These are phyloP conservation scores for Stramenopiles sp. DNA, from an alignment of 352 stramenopile genomes.

Conservation along the genomic window DNA sequence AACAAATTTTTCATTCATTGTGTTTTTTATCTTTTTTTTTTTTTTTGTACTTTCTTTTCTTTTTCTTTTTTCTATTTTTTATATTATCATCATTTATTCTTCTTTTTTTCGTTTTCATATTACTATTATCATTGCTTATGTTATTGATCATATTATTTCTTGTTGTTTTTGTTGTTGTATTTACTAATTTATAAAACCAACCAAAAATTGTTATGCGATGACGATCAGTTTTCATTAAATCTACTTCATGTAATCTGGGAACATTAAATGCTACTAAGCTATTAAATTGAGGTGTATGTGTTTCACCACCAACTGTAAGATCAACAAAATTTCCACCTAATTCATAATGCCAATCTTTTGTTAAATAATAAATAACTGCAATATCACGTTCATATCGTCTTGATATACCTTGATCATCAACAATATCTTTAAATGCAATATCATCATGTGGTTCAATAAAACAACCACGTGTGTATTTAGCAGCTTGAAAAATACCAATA, in stretches of 20 bases:
- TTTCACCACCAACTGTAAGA: neutral
- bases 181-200: neutral
- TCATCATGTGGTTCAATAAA: neutral
- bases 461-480: neutral
- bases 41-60: no score
- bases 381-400: constrained; percentile 6
- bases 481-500: neutral
- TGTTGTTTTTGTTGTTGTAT: neutral
- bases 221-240: neutral
- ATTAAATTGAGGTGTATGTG: constrained; percentile 15
- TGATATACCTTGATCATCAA: neutral
- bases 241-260: constrained; percentile 13
- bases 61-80: neutral
- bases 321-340: constrained; percentile 12
- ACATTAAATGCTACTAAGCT: constrained; percentile 14
- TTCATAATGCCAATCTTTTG: constrained; percentile 14
- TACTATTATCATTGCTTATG: neutral
- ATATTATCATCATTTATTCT: neutral
- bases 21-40: no score
- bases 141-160: neutral
- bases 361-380: constrained; percentile 17
- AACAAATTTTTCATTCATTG: no score
- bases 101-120: neutral
- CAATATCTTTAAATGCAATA: neutral
- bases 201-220: neutral